Base-by-base conservation (phyloP, 352 stramenopile species). In the Ophiocytium majus region DNA sequence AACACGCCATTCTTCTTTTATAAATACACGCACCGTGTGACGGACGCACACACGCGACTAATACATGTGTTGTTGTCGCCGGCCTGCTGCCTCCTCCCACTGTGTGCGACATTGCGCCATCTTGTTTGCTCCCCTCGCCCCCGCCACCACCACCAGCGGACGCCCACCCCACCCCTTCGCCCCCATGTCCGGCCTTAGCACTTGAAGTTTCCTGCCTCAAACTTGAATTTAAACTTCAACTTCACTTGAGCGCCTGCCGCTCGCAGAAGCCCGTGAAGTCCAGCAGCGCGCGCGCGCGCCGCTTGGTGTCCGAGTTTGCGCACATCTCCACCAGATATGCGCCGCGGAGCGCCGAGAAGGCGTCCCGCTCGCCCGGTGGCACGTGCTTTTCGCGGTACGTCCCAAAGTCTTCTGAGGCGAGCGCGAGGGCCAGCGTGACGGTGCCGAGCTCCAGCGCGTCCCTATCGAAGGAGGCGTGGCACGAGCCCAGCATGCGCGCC, bases 321-420 rank as follows among this genome's bases (percentile, higher is more conserved):
- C 64, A 76, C 64, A 76, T 14, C 5, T 37, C 34, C 64, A 76
- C 5, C 17, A 76, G 64, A 17, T 37, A 76, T 37, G 64, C 64
- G 34, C 17, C 64, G 5, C 64, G 31, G 31, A 76, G 31, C 31
- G 31, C 64, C 31, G 17, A 5, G 17, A 76, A 76, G 5, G 17
- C 64, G 34, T 10, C 31, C 64, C 64, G 0, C 0, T 43, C 23
- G 19, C 71, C 76, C 10, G 31, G 9, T 10, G 63, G 43, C 32
- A 82, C 80, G 49, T 81, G 64, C 9, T 71, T 79, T 28, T 63
- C 83, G 34, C 83, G 83, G 79, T 88, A 90, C 28, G 92, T 93
- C 81, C 93, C 91, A 76, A 95, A 95, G 88, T 96, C 93, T 86
- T 96, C 93, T 36, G 93, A 94, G 79, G 89, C 92, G 86, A 92